Evolutionary conservation across 2,329 filamentous ascomycete genomes (phyloP), one percentile per base, ranked within the genome.

Genomic region (Phialocephala subalpina): DNA sequence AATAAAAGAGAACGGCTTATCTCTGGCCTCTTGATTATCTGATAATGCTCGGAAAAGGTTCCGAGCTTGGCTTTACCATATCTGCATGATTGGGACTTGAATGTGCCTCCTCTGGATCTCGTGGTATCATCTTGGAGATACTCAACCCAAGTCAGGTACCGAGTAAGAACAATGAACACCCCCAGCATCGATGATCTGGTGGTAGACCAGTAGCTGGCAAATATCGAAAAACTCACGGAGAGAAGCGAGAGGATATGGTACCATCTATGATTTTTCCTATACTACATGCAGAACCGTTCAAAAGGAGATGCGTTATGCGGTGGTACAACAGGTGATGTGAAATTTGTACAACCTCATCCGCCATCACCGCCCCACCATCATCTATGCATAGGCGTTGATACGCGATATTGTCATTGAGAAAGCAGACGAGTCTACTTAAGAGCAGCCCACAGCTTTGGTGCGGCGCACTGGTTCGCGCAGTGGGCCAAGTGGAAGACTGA

Each of bases 401-500:
- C 59, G 60, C 64, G 27, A 42, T 62, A 27, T 60, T 68, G 62
- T 69, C 60, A 16, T 61, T 64, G 53, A 61, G 27, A 56, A 36
- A 45, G 40, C 12, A 12, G 25, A 52, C 18, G 12, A 29, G 60
- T 83, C 87, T 97, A 98, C 88, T 95, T 97, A 80, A 98, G 92
- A 82, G 90, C 84, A 72, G 90, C 87, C 89, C 93, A 99, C 77
- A 99, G 91, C 90, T 97, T 97, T 77, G 95, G 94, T 63, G 96
- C 96, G 70, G 96, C 95, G 80, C 96, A 99, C 79, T 91, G 85
- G 77, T 88, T 92, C 71, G 95, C 93, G 85, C 96, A 99, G 87
- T 98, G 96, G 76, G 92, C 90, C 76, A 99, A 92, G 83, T 99
- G 95, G 92, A 99, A 99, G 87, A 97, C 95, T 97, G 75, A n/a